Evolutionary conservation across 202 grass and related monocot genomes (phyloP).

Genomic region (Thinopyrum obtusiflorum): DNA sequence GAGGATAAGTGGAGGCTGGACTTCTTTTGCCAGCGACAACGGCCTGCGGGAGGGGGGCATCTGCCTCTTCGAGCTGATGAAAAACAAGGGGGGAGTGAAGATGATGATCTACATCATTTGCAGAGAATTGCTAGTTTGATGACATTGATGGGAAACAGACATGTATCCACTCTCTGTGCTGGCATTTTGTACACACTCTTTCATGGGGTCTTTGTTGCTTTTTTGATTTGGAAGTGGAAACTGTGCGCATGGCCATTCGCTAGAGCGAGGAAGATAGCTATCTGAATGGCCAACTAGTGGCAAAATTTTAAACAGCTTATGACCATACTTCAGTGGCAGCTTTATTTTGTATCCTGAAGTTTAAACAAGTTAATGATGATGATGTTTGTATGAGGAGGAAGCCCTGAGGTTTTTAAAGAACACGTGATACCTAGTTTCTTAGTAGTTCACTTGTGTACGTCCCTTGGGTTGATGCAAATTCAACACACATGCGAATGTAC

Average conservation of each 20-base stretch:
- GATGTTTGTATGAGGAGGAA: too few relatives aligned
- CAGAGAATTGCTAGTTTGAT: background rate
- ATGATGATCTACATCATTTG: constrained; percentile 5
- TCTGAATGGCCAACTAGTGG: background rate
- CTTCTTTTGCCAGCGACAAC: background rate
- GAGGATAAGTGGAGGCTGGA: background rate
- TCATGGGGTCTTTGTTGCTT: background rate
- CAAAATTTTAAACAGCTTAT: background rate
- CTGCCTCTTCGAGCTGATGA: constrained; percentile 10
- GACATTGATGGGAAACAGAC: background rate
- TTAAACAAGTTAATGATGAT: too few relatives aligned
- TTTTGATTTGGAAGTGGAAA: background rate
- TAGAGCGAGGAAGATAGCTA: too few relatives aligned
- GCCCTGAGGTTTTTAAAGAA: background rate
- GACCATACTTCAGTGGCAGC: background rate
- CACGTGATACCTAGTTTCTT: background rate
- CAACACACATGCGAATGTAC: background rate
- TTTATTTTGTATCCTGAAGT: background rate
- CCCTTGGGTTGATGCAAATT: background rate
- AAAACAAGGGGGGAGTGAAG: background rate
- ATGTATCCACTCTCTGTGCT: background rate
- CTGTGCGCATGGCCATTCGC: background rate
- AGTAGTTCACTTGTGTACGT: background rate
- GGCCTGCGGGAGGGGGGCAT: background rate
- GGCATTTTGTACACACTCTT: background rate